Conservation (phyloP, 495 filamentous ascomycete genomes). For the Penicillium odoratum region DNA sequence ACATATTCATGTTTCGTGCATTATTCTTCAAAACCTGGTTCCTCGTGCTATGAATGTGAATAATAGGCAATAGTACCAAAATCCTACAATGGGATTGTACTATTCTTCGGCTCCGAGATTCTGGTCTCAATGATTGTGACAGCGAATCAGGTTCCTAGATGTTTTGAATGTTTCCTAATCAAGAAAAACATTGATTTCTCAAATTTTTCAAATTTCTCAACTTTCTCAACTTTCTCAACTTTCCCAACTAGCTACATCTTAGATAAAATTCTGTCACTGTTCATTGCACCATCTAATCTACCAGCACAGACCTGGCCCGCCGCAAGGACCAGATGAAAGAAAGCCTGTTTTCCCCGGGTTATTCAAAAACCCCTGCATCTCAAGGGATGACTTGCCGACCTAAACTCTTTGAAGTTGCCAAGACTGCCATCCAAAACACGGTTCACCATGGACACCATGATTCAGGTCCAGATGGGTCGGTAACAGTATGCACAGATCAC, state of each 20-base stretch:
- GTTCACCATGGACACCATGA: not conserved
- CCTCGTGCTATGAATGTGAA: constrained; percentile 11
- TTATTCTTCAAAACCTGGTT: constrained; percentile 6
- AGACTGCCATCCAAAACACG: constrained; percentile 7
- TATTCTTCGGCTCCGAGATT: not conserved
- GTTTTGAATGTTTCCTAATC: no score
- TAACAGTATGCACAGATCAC: not conserved
- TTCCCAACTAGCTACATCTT: not conserved
- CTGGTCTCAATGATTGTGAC: not conserved
- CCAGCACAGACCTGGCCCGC: constrained; percentile 19
- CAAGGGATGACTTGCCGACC: constrained; percentile 22
- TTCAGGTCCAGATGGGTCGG: constrained; percentile 1
- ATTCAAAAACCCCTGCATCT: constrained; percentile 26
- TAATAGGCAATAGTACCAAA: constrained; percentile 6
- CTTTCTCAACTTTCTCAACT: not conserved
- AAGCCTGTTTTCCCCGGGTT: constrained; percentile 3
- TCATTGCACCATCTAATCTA: not conserved
- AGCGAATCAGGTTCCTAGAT: not conserved
- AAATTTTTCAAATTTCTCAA: not conserved
- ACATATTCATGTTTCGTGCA: constrained; percentile 12
- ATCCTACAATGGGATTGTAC: not conserved
- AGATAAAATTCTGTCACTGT: not conserved
- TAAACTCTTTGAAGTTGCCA: constrained; percentile 15
- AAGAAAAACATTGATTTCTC: not conserved
- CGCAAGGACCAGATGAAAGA: constrained; percentile 21